Percentiles rank a stretch among this genome's conserved stretches.
Evolutionary conservation across 345 rosid species (phyloP).

Genomic region (Heritiera fomes): DNA sequence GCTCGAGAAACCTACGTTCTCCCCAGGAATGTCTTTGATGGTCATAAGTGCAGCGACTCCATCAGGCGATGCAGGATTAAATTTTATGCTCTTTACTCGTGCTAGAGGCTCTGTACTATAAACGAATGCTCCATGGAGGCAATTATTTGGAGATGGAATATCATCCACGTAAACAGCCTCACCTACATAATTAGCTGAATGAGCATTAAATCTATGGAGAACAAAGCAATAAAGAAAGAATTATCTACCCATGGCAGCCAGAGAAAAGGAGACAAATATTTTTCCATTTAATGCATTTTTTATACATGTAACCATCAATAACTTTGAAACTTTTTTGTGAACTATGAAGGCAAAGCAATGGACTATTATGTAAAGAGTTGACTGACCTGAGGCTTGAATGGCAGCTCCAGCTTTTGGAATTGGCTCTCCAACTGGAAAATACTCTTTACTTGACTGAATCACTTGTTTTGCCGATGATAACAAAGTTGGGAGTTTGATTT

Average conservation of each 20-base stretch:
- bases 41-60: slow-evolving; percentile 57
- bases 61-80: slow-evolving; percentile 38
- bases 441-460: slow-evolving; percentile 47
- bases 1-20: slow-evolving; percentile 53
- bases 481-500: slow-evolving; percentile 35
- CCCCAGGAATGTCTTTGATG: slow-evolving; percentile 73
- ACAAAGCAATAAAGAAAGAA: background rate
- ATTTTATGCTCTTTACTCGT: slow-evolving; percentile 47
- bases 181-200: slow-evolving; percentile 44
- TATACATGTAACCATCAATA: background rate
- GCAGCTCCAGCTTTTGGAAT: slow-evolving; percentile 63
- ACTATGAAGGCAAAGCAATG: background rate
- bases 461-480: slow-evolving; percentile 66
- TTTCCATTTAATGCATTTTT: background rate
- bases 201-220: background rate
- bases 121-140: slow-evolving; percentile 81
- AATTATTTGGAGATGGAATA: slow-evolving; percentile 67
- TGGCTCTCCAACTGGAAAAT: slow-evolving; percentile 71
- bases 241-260: background rate
- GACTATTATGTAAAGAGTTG: slow-evolving; percentile 1
- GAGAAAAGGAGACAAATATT: background rate
- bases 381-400: slow-evolving; percentile 87
- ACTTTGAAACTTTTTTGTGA: background rate
- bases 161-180: slow-evolving; percentile 93
- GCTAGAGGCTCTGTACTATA: slow-evolving; percentile 77